Conservation (phyloP, 1,284 basidiomycete species). For the Tremellales sp. region DNA sequence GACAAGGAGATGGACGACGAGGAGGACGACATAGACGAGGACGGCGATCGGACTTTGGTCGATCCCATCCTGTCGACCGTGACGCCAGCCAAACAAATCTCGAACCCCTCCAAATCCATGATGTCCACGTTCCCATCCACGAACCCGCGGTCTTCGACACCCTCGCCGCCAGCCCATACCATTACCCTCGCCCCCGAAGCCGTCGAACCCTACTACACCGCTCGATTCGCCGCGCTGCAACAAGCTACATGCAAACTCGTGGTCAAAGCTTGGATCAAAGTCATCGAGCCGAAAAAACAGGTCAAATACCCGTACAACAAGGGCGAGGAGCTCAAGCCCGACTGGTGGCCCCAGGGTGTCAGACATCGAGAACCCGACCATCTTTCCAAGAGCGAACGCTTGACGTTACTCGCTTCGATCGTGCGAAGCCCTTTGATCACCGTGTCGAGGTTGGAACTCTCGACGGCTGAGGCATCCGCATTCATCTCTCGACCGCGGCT, state of each 20-base stretch:
- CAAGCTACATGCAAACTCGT: slow-evolving; percentile 55
- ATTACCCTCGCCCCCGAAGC: slow-evolving; percentile 31
- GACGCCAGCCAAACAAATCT: slow-evolving; percentile 5
- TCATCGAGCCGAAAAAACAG: slow-evolving; percentile 57
- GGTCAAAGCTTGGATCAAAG: slow-evolving; percentile 54
- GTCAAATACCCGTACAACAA: slow-evolving; percentile 54
- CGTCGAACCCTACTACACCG: slow-evolving; percentile 42
- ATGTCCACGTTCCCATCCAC: slow-evolving; percentile 29
- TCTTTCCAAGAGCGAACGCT: slow-evolving; percentile 52
- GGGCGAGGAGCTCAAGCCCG: slow-evolving; percentile 52
- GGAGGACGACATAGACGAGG: slow-evolving; percentile 25
- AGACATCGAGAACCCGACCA: slow-evolving; percentile 56
- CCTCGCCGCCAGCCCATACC: slow-evolving; percentile 27
- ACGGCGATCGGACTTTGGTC: slow-evolving; percentile 37
- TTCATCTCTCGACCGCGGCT: slow-evolving; percentile 51
- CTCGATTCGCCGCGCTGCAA: slow-evolving; percentile 48
- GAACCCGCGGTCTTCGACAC: slow-evolving; percentile 19
- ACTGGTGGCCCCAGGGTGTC: slow-evolving; percentile 55
- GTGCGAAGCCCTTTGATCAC: slow-evolving; percentile 46
- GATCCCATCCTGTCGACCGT: slow-evolving; percentile 21
- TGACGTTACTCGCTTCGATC: slow-evolving; percentile 50
- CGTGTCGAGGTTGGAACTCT: slow-evolving; percentile 51
- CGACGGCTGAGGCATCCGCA: slow-evolving; percentile 51
- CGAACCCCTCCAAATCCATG: slow-evolving; percentile 6
- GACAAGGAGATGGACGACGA: slow-evolving; percentile 19